phyloP scores from a whole-genome alignment of 2,329 filamentous ascomycete species.

The Metarhizium humberi region DNA sequence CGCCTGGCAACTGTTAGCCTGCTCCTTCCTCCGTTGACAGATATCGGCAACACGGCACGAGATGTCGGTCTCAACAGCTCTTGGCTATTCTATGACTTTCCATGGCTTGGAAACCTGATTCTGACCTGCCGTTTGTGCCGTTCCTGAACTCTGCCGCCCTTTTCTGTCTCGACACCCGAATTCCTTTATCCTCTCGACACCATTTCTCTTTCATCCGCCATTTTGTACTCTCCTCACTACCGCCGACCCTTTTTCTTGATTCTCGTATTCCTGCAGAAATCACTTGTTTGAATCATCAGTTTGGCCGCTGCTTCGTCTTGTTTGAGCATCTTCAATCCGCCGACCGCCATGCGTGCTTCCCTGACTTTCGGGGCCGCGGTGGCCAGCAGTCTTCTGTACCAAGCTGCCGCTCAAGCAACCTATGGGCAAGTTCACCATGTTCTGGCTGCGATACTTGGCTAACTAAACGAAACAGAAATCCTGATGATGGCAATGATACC shows the following conservation, averaged over 20 bases:
- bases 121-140: neutral
- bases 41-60: neutral
- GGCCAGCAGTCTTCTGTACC: conserved; percentile 24
- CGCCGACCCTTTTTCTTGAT: conserved; percentile 2
- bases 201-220: neutral
- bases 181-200: neutral
- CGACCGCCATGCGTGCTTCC: conserved; percentile 28
- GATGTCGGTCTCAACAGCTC: neutral
- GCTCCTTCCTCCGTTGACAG: conserved; percentile 8
- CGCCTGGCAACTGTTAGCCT: conserved; percentile 2
- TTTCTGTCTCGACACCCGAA: neutral
- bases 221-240: conserved; percentile 4
- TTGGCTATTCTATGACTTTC: neutral
- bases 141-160: neutral
- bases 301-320: neutral
- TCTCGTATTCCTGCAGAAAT: neutral
- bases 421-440: conserved; percentile 21
- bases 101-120: neutral
- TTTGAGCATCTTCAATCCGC: neutral
- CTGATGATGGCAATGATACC: conserved; percentile 7
- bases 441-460: neutral
- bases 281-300: conserved; percentile 4
- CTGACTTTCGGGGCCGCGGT: conserved; percentile 25
- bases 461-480: conserved; percentile 8
- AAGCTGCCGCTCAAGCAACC: conserved; percentile 20